Evolutionary conservation across 306 rosid species (phyloP).

Genomic region (Echinosophora koreensis): DNA sequence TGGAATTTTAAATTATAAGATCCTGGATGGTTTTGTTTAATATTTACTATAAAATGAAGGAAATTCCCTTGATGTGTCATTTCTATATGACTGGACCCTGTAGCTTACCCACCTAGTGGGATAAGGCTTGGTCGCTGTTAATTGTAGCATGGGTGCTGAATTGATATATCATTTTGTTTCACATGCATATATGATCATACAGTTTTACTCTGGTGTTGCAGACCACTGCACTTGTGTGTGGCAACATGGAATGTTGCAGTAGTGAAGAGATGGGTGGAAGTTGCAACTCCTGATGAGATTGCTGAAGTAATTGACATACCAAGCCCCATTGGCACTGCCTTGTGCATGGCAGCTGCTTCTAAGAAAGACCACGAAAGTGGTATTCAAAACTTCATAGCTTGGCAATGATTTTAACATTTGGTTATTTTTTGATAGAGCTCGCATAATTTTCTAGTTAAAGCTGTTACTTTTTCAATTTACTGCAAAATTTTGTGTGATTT

Average conservation of each 20-base stretch:
- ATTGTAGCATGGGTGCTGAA: constrained; percentile 27
- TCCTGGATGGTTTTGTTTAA: constrained; percentile 3
- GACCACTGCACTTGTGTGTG: constrained; percentile 97
- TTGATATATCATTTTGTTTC: constrained; percentile 17
- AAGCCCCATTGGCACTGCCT: constrained; percentile 87
- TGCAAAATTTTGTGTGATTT: constrained; percentile 26
- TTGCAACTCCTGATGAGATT: constrained; percentile 85
- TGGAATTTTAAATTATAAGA: constrained; percentile 27
- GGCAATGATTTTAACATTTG: constrained; percentile 36
- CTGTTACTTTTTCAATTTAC: constrained; percentile 7
- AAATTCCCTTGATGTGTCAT: constrained; percentile 21
- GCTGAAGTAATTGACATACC: constrained; percentile 84
- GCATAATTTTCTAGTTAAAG: background rate
- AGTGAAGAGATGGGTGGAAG: constrained; percentile 94
- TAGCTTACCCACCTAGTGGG: background rate
- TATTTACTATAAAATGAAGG: constrained; percentile 6
- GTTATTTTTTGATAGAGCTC: constrained; percentile 33
- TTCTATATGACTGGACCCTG: constrained; percentile 19
- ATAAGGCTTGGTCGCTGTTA: constrained; percentile 21
- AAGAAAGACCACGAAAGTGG: constrained; percentile 97
- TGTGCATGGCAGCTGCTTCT: constrained; percentile 97
- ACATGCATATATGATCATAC: constrained; percentile 34
- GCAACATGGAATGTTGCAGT: constrained; percentile 93
- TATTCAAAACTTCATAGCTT: constrained; percentile 51
- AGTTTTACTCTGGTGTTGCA: constrained; percentile 54